Percentiles rank a stretch among this genome's conserved stretches.
These are phyloP conservation scores for Hymenotorrendiella dingleyae DNA, from an alignment of 2,329 filamentous ascomycete species.

Conservation along the genomic window DNA sequence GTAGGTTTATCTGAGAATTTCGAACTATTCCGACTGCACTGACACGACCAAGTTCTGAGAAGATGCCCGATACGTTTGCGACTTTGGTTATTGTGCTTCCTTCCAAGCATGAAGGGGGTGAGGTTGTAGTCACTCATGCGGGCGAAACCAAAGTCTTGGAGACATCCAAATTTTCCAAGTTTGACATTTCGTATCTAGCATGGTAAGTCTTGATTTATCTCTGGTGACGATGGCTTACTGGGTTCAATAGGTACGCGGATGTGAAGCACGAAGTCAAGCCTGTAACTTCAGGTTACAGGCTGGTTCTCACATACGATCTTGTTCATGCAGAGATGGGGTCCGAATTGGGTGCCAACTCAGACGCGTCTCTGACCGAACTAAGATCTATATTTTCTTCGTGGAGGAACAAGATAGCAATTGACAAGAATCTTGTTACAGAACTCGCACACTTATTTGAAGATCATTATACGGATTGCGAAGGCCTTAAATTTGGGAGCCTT, in stretches of 20 bases:
- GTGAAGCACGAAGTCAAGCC: not conserved
- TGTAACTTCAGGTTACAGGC: not conserved
- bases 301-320: not conserved
- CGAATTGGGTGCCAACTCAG: not conserved
- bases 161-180: conserved; percentile 30
- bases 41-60: conserved; percentile 9
- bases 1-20: no score
- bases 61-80: conserved; percentile 31
- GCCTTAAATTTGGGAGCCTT: no score
- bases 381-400: not conserved
- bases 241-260: not conserved
- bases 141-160: conserved; percentile 30
- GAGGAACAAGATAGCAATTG: no score
- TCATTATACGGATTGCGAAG: no score
- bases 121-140: conserved; percentile 37
- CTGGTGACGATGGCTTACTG: no score
- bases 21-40: no score
- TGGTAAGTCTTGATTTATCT: conserved; percentile 28
- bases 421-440: no score
- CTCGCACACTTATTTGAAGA: no score
- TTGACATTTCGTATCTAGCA: conserved; percentile 29
- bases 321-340: not conserved
- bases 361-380: not conserved
- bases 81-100: conserved; percentile 44
- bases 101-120: conserved; percentile 42